Conservation (phyloP, 768 basidiomycete species). For the Lentinula boryana region DNA sequence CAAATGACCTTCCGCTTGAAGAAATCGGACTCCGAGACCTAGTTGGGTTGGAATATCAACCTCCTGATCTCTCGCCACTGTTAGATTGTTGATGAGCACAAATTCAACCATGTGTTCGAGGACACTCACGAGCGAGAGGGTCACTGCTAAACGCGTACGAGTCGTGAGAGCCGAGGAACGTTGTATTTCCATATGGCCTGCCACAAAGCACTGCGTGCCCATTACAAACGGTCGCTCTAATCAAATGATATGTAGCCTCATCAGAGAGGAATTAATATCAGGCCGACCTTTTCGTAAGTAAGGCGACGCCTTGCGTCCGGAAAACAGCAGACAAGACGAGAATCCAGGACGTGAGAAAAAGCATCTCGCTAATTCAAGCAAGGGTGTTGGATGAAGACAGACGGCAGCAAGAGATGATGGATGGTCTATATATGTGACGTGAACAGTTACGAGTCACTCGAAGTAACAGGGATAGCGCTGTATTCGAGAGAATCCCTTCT, state of each 20-base stretch:
- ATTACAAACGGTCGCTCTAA: slow-evolving; percentile 51
- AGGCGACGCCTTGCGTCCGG: not conserved
- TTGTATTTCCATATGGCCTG: slow-evolving; percentile 47
- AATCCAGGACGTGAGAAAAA: not conserved
- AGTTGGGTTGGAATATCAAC: slow-evolving; percentile 46
- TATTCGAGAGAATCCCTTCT: too few species aligned
- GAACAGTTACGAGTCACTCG: too few species aligned
- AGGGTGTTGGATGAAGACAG: not conserved
- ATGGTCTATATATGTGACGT: not conserved
- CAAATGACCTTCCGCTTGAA: slow-evolving; percentile 55
- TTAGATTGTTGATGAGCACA: not conserved
- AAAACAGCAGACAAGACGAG: not conserved
- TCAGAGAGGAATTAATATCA: not conserved
- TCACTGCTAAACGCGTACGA: slow-evolving; percentile 46
- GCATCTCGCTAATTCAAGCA: not conserved
- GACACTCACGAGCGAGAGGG: slow-evolving; percentile 34
- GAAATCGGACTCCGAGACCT: slow-evolving; percentile 43
- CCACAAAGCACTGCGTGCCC: slow-evolving; percentile 59
- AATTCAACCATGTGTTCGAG: not conserved
- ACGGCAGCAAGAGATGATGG: not conserved
- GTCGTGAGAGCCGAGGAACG: slow-evolving; percentile 48
- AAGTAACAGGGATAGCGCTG: too few species aligned
- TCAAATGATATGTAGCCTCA: not conserved
- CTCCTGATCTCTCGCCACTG: slow-evolving; percentile 41
- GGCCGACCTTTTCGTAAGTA: not conserved